Percentiles rank a stretch among this genome's conserved stretches.
Conservation (phyloP, 129 eudicot species). For the Mikania micrantha region DNA sequence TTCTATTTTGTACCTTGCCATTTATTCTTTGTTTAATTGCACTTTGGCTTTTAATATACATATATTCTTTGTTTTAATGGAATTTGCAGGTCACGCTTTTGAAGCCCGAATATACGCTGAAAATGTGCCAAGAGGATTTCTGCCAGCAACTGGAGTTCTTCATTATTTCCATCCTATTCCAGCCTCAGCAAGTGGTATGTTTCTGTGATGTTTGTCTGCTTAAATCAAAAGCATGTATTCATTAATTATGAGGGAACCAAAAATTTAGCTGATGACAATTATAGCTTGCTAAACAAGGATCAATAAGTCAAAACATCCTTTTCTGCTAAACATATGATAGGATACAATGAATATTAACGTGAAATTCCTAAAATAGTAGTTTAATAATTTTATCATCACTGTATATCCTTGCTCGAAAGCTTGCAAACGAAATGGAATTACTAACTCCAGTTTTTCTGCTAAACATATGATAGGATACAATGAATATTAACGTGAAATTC, state of each 20-base stretch:
- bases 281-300: not conserved
- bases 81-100: conserved; percentile 89
- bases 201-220: conserved; percentile 10
- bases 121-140: conserved; percentile 92
- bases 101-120: conserved; percentile 99
- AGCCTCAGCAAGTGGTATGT: conserved; percentile 64
- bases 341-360: not conserved
- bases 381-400: not conserved
- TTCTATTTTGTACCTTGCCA: not conserved
- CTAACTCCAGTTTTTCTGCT: not conserved
- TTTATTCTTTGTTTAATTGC: conserved; percentile 11
- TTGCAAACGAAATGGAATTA: not conserved
- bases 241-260: not conserved
- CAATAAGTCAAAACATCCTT: not conserved
- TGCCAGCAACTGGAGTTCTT: conserved; percentile 96
- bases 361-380: not conserved
- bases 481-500: no score
- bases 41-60: not conserved
- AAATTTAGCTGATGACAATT: not conserved
- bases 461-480: no score
- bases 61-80: conserved; percentile 18
- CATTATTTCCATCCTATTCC: conserved; percentile 81
- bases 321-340: conserved; percentile 1
- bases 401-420: not conserved
- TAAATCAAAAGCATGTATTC: not conserved